Evolutionary conservation across 768 basidiomycete species (phyloP).

Genomic region (Rhizopogon salebrosus): DNA sequence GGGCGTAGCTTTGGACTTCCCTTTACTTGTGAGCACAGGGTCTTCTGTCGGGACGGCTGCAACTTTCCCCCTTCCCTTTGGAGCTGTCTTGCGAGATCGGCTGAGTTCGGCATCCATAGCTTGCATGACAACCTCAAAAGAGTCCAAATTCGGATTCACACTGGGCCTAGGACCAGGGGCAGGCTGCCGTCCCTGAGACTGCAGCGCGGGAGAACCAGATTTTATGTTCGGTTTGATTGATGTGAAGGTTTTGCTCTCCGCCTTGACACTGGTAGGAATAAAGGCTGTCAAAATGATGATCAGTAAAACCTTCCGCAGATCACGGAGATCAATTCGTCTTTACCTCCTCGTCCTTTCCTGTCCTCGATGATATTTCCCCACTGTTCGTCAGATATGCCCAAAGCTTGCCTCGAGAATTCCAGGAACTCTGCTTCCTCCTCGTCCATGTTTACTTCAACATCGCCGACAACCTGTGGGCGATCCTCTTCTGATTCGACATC

Average conservation of each 20-base stretch:
- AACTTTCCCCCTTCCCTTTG: slow-evolving; percentile 15
- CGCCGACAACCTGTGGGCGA: slow-evolving; percentile 75
- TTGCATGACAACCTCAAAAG: slow-evolving; percentile 94
- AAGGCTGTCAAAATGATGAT: slow-evolving; percentile 40
- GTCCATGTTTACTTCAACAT: slow-evolving; percentile 85
- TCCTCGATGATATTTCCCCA: slow-evolving; percentile 86
- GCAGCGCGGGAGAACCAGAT: not conserved
- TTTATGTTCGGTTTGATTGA: not conserved
- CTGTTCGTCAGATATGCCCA: slow-evolving; percentile 86
- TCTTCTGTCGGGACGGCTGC: slow-evolving; percentile 4
- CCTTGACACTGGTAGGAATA: slow-evolving; percentile 35
- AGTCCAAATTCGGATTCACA: slow-evolving; percentile 71
- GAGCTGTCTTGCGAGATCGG: slow-evolving; percentile 31
- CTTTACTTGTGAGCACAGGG: slow-evolving; percentile 38
- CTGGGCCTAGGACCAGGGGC: slow-evolving; percentile 35
- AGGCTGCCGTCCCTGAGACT: slow-evolving; percentile 13
- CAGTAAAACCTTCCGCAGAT: not conserved
- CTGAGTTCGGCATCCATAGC: slow-evolving; percentile 87
- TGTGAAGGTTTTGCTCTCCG: slow-evolving; percentile 5
- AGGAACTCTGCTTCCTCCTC: slow-evolving; percentile 94
- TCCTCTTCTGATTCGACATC: slow-evolving; percentile 71
- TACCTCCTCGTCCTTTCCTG: slow-evolving; percentile 77
- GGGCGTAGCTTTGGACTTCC: slow-evolving; percentile 32
- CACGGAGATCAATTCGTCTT: slow-evolving; percentile 19
- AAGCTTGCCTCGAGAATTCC: slow-evolving; percentile 86